These are phyloP conservation scores for Crithidia thermophila DNA, from an alignment of 208 protist species.

Conservation along the genomic window DNA sequence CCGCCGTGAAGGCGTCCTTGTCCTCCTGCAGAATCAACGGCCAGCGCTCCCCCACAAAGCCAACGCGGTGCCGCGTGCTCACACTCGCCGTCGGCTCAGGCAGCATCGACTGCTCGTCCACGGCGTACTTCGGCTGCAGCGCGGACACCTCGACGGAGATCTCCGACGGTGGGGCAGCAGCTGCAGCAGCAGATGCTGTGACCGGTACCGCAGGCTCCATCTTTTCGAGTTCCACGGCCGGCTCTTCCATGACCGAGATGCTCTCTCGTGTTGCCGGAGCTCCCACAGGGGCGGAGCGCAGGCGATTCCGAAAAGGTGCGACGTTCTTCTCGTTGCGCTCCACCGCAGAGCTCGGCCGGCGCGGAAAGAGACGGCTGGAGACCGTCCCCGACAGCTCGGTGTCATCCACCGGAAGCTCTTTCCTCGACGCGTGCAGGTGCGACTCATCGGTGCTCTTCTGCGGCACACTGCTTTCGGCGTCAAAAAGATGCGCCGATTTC, in stretches of 20 bases:
- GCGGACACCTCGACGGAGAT: neutral
- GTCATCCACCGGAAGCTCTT: neutral
- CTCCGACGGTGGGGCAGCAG: neutral
- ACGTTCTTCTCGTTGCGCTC: neutral
- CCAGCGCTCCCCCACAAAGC: slow-evolving; percentile 69
- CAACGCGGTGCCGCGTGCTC: slow-evolving; percentile 54
- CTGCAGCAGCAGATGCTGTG: neutral
- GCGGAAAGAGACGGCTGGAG: neutral
- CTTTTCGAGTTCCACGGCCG: neutral
- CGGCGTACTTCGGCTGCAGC: neutral
- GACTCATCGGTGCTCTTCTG: neutral
- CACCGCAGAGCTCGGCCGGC: neutral
- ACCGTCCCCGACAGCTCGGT: neutral
- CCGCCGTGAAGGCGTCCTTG: slow-evolving; percentile 33
- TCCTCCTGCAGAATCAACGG: slow-evolving; percentile 38
- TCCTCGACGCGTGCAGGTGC: neutral
- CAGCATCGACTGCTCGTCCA: slow-evolving; percentile 2
- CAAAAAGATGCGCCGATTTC: neutral
- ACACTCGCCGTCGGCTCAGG: neutral
- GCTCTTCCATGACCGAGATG: neutral
- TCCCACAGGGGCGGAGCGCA: neutral
- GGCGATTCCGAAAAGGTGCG: neutral
- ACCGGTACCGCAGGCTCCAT: neutral
- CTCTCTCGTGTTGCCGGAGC: neutral
- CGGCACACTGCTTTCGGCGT: neutral